These are phyloP conservation scores for Penicillium corylophilum DNA, from an alignment of 2,329 filamentous ascomycete genomes.

Conservation along the genomic window DNA sequence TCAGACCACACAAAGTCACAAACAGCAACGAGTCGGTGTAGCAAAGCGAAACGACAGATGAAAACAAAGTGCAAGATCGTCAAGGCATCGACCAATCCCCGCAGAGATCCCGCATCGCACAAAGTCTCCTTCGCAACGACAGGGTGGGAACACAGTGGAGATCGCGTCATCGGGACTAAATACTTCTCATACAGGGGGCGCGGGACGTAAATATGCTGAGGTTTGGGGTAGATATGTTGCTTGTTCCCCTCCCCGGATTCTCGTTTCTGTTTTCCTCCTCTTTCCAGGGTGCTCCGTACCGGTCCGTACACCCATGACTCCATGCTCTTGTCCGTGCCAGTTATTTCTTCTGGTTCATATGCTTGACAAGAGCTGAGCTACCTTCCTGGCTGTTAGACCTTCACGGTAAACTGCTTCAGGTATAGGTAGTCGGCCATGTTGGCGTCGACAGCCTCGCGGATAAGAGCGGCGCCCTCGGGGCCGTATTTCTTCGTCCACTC, in stretches of 20 bases:
- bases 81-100: conserved; percentile 17
- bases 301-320: not conserved
- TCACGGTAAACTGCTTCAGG: conserved; percentile 64
- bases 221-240: not conserved
- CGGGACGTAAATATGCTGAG: not conserved
- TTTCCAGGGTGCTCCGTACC: not conserved
- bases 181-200: conserved; percentile 22
- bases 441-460: conserved; percentile 58
- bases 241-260: not conserved
- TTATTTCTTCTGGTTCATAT: not conserved
- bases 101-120: not conserved
- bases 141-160: conserved; percentile 3
- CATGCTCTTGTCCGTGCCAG: not conserved
- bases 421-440: conserved; percentile 64
- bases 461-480: conserved; percentile 57
- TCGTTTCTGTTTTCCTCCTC: not conserved
- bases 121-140: not conserved
- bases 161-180: conserved; percentile 31
- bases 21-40: conserved; percentile 13
- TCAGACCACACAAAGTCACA: not conserved
- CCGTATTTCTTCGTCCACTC: conserved; percentile 64
- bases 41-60: conserved; percentile 1
- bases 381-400: conserved; percentile 33
- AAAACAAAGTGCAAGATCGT: conserved; percentile 15
- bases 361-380: not conserved